Evolutionary conservation across 257 asterid genomes (phyloP).

Genomic region (Phtheirospermum japonicum): DNA sequence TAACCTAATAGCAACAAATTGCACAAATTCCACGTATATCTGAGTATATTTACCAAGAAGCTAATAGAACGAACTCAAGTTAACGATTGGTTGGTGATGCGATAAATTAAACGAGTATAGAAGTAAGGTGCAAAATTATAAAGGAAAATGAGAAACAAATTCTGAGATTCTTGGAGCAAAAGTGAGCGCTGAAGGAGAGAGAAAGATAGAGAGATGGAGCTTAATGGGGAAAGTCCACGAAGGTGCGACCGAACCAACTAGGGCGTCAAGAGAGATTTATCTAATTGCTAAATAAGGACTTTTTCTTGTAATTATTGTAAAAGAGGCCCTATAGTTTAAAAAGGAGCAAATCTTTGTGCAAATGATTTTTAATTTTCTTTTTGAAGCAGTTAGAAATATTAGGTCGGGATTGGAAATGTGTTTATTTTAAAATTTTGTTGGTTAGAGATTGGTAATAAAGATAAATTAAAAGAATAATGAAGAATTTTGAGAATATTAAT

Average conservation of each 20-base stretch:
- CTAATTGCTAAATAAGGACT: constrained; percentile 27
- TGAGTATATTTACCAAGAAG: constrained; percentile 15
- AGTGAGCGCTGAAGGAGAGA: no score
- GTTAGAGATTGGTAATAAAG: no score
- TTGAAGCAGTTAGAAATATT: no score
- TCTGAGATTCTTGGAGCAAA: constrained; percentile 21
- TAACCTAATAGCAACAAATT: constrained; percentile 25
- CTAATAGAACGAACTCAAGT: constrained; percentile 13
- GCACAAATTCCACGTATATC: constrained; percentile 27
- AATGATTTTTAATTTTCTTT: no score
- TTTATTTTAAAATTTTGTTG: no score
- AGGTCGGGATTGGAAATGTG: no score
- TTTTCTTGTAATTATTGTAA: constrained; percentile 23
- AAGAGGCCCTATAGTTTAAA: neutral
- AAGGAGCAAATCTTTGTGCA: neutral
- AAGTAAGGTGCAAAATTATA: constrained; percentile 10
- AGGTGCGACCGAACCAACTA: constrained; percentile 34
- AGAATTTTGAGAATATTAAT: no score
- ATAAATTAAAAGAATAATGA: no score
- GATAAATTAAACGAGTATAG: neutral
- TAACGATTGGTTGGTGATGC: constrained; percentile 10
- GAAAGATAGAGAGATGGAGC: no score
- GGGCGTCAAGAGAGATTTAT: constrained; percentile 36
- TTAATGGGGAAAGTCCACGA: constrained; percentile 14
- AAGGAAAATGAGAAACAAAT: constrained; percentile 19